Conservation (phyloP, 1,139 yeast species). For the Candida sanyaensis region DNA sequence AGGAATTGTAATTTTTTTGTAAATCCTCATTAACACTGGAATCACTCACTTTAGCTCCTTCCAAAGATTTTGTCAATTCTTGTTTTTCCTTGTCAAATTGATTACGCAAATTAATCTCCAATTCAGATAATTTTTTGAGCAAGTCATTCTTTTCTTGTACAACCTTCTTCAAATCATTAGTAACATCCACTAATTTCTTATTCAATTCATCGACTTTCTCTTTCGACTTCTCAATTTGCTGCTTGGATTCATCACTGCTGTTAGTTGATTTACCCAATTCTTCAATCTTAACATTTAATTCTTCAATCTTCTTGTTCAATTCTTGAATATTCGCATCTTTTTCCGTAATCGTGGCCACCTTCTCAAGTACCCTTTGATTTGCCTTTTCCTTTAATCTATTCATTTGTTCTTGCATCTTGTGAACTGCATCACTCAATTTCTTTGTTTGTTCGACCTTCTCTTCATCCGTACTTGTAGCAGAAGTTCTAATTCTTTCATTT, state of each 20-base stretch:
- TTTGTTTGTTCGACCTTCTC: conserved; percentile 9
- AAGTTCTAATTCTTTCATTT: conserved; percentile 30
- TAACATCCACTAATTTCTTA: conserved; percentile 10
- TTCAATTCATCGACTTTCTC: conserved; percentile 16
- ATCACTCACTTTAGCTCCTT: conserved; percentile 16
- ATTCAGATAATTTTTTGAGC: conserved; percentile 13
- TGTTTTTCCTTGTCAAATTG: conserved; percentile 21
- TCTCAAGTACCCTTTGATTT: conserved; percentile 11
- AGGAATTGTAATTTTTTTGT: conserved; percentile 18
- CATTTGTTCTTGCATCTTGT: conserved; percentile 23
- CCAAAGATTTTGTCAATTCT: conserved; percentile 16
- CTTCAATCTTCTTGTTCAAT: conserved; percentile 9
- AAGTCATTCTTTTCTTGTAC: conserved; percentile 18
- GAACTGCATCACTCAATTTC: conserved; percentile 22
- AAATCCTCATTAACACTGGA: conserved; percentile 6
- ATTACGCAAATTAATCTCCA: conserved; percentile 12
- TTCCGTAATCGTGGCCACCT: conserved; percentile 10
- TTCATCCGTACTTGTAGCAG: conserved; percentile 11
- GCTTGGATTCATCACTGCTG: background rate
- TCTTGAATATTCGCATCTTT: conserved; percentile 13
- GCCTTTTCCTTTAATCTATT: conserved; percentile 17
- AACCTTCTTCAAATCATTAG: conserved; percentile 13
- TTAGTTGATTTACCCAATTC: conserved; percentile 7
- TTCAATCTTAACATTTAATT: conserved; percentile 8
- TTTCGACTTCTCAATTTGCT: conserved; percentile 5